Evolutionary conservation across 495 filamentous ascomycete genomes (phyloP), one percentile per base, ranked within the genome.

Genomic region (Bacidia rubella): DNA sequence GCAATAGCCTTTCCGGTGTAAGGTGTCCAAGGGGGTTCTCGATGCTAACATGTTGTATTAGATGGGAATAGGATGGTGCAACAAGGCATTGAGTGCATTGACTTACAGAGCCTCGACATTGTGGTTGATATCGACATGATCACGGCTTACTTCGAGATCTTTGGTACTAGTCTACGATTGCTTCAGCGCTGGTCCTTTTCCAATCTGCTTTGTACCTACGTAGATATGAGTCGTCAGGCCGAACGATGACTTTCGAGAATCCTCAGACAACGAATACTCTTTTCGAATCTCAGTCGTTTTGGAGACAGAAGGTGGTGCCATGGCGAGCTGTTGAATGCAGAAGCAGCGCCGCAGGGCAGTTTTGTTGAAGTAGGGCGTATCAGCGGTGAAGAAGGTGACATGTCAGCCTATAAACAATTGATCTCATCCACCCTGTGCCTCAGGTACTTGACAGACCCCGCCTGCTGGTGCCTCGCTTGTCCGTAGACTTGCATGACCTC

Each of bases 21-120:
- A 83, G 68, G 25, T 72, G 70, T n/a, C 73, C 70, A 2, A 84
- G 68, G 20, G 80, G 80, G 51, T 83, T 84, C 54, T 74, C 74
- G 62, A 84, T 81, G 54, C 75, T 80, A 21, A n/a, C n/a, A n/a
- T n/a, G n/a, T n/a, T n/a, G 41, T 2, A 43, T 9, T 12, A 1
- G 11, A 20, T 9, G 1, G 3, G 1, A 43, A 20, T 22, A 43
- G 47, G 4, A 3, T 35, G 20, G 11, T 39, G 4, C 11, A n/a
- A 35, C 26, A 2, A 17, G 40, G n/a, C 15, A 3, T 25, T 51
- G 23, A 55, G 1, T 53, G 1, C 24, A 23, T 7, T 10, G 11
- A 50, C 56, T 9, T 56, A 61, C 59, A 61, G 49, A 11, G 59
- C 59, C 24, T 61, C 56, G 22, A 58, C 32, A 26, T 61, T 61